A percentile compares a stretch with the other conserved stretches of the same genome.
These are phyloP conservation scores for Trichoderma cornu-damae DNA, from an alignment of 2,329 filamentous ascomycete species.

Conservation along the genomic window DNA sequence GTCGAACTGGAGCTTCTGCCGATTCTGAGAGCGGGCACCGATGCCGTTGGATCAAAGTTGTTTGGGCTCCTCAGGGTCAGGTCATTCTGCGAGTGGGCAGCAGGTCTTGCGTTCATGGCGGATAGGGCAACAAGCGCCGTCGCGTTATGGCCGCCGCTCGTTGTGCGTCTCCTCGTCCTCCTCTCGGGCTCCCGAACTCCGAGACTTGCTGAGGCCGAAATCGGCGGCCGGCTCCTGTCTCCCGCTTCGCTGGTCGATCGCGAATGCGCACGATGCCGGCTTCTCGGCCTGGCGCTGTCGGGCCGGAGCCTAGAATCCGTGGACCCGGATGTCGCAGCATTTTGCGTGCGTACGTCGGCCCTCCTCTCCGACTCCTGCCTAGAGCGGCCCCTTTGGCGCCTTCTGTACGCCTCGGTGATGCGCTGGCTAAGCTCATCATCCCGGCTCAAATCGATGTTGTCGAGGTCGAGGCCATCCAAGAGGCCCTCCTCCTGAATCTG, in stretches of 20 bases:
- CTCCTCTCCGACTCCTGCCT: constrained; percentile 45
- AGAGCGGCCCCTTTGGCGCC: constrained; percentile 63
- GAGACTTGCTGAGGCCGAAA: constrained; percentile 27
- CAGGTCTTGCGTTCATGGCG: constrained; percentile 43
- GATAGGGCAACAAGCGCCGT: constrained; percentile 44
- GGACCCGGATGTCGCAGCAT: constrained; percentile 35
- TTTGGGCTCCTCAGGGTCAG: constrained; percentile 44
- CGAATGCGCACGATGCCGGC: constrained; percentile 40
- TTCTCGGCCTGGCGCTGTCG: constrained; percentile 26
- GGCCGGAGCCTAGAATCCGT: constrained; percentile 29
- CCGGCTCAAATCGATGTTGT: constrained; percentile 75
- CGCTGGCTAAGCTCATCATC: constrained; percentile 87
- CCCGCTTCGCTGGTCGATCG: constrained; percentile 45
- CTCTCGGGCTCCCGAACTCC: constrained; percentile 30
- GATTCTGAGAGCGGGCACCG: constrained; percentile 28
- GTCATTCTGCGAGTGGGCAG: constrained; percentile 62
- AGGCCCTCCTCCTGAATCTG: constrained; percentile 86
- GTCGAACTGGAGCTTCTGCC: constrained; percentile 39
- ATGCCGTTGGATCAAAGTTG: constrained; percentile 38
- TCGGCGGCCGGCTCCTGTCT: constrained; percentile 49
- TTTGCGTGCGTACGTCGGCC: constrained; percentile 35
- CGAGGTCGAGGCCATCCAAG: constrained; percentile 80
- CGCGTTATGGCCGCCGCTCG: constrained; percentile 51
- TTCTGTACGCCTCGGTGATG: constrained; percentile 82
- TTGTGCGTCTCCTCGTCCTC: constrained; percentile 44